Evolutionary conservation across 2,329 filamentous ascomycete species (phyloP), one percentile per base, ranked within the genome.

Genomic region (Plectosphaerella plurivora): DNA sequence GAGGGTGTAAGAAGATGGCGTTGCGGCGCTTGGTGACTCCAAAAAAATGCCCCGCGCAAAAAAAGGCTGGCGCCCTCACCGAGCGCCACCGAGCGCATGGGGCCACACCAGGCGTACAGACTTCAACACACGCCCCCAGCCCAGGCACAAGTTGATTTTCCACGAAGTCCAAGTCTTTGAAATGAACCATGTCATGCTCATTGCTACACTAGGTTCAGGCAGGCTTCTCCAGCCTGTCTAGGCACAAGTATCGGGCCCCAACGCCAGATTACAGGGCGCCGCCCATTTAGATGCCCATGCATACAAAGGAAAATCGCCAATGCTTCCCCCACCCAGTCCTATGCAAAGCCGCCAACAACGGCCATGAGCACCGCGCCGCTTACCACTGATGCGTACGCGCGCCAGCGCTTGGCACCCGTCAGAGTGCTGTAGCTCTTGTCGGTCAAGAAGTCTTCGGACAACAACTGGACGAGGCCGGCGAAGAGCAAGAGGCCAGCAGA

Each of bases 391-490:
- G 83, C 53, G 52, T 83, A 89, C 1, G 87, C 87, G 49, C 79
- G 75, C 12, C 84, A 70, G 35, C 87, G 74, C 60, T 74, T 81
- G 62, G 69, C 78, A 0, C 87, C 87, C 53, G 78, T 79, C 37
- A 91, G 71, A 18, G 81, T 74, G 60, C 76, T 78, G 75, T 88
- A 90, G 67, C 86, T 89, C 73, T 88, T 86, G 59, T 90, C 87
- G 12, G 82, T 84, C 54, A 91, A 63, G 60, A 95, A 95, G 61
- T 96, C 91, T 68, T 95, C 90, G 0, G 89, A 88, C 46, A 96
- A 76, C 18, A 96, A 76, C 70, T 96, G 89, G 4, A 95, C 91
- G 44, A 96, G 72, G 0, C 89, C 89, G 0, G 91, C 90, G 65
- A 93, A 95, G 4, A 95, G 74, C 25, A 96, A 69, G 49, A 96